phyloP scores from a whole-genome alignment of 2,329 filamentous ascomycete genomes.

The Blastomyces parvus region DNA sequence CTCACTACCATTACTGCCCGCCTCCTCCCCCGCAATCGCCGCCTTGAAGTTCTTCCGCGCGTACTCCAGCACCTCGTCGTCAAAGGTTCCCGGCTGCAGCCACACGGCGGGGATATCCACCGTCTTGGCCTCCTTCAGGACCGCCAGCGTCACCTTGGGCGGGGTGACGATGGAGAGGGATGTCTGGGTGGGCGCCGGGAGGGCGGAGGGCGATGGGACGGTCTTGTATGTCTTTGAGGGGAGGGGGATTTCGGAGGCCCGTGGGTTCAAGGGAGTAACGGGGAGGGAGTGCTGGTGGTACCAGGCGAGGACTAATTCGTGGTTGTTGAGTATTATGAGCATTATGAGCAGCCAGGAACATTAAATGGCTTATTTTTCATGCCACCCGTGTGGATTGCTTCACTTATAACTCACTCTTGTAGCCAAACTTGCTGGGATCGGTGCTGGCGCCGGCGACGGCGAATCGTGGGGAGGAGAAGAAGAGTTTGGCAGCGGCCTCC shows the following conservation, averaged over 20 bases:
- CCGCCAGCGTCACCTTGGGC: slow-evolving; percentile 61
- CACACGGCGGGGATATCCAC: slow-evolving; percentile 67
- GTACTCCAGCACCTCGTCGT: slow-evolving; percentile 62
- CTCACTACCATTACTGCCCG: slow-evolving; percentile 56
- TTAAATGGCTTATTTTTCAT: background rate
- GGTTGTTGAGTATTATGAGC: too few relatives aligned
- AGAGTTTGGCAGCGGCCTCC: slow-evolving; percentile 62
- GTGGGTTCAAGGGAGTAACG: slow-evolving; percentile 76
- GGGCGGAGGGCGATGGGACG: slow-evolving; percentile 53
- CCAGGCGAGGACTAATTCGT: slow-evolving; percentile 68
- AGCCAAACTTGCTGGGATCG: slow-evolving; percentile 75
- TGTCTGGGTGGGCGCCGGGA: slow-evolving; percentile 59
- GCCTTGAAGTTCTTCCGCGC: slow-evolving; percentile 60
- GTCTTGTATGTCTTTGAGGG: slow-evolving; percentile 51
- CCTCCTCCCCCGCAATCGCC: slow-evolving; percentile 56
- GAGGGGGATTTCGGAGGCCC: slow-evolving; percentile 54
- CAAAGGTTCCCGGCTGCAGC: slow-evolving; percentile 84
- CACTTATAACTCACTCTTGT: slow-evolving; percentile 55
- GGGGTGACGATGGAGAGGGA: slow-evolving; percentile 81
- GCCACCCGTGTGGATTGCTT: background rate
- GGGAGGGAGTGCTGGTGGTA: slow-evolving; percentile 68
- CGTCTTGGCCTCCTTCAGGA: slow-evolving; percentile 67
- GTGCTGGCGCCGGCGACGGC: slow-evolving; percentile 86
- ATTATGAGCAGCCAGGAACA: background rate
- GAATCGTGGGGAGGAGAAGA: slow-evolving; percentile 71